Percentiles rank a stretch among this genome's conserved stretches.
These are phyloP conservation scores for Trematosphaeria pertusa DNA, from an alignment of 2,329 filamentous ascomycete genomes.

Conservation along the genomic window DNA sequence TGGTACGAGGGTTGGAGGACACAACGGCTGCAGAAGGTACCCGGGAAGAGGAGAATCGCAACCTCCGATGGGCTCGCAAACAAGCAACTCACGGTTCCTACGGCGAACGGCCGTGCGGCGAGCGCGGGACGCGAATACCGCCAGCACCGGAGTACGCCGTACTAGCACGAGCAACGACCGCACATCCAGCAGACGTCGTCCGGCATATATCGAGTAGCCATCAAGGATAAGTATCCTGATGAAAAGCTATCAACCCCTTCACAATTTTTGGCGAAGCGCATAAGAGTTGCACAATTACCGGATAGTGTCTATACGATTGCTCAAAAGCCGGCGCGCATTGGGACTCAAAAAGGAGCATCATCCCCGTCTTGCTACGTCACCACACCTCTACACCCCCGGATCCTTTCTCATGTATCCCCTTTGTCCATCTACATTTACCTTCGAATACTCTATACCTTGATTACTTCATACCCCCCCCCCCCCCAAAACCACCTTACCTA, in stretches of 20 bases:
- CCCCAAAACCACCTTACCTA: too few species aligned
- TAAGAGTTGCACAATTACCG: too few species aligned
- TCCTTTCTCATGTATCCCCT: constrained; percentile 7
- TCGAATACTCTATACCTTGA: constrained; percentile 15
- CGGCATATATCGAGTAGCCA: background rate
- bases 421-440: constrained; percentile 7
- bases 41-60: constrained; percentile 26
- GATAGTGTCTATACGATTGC: too few species aligned
- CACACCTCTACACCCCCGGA: background rate
- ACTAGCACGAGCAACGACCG: too few species aligned
- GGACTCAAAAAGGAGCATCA: background rate
- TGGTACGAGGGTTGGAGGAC: constrained; percentile 98
- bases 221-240: too few species aligned
- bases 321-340: too few species aligned
- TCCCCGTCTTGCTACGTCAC: background rate
- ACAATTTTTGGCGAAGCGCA: too few species aligned
- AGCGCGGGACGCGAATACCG: constrained; percentile 42
- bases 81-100: constrained; percentile 32
- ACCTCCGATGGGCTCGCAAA: constrained; percentile 39
- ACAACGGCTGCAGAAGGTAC: constrained; percentile 49
- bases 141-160: constrained; percentile 29
- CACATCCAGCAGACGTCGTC: too few species aligned
- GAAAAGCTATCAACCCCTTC: too few species aligned
- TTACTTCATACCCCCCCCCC: too few species aligned
- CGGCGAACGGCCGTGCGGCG: constrained; percentile 40